Percentiles rank a stretch among this genome's conserved stretches.
These are phyloP conservation scores for Vicia villosa DNA, from an alignment of 306 rosid genomes.

Conservation along the genomic window DNA sequence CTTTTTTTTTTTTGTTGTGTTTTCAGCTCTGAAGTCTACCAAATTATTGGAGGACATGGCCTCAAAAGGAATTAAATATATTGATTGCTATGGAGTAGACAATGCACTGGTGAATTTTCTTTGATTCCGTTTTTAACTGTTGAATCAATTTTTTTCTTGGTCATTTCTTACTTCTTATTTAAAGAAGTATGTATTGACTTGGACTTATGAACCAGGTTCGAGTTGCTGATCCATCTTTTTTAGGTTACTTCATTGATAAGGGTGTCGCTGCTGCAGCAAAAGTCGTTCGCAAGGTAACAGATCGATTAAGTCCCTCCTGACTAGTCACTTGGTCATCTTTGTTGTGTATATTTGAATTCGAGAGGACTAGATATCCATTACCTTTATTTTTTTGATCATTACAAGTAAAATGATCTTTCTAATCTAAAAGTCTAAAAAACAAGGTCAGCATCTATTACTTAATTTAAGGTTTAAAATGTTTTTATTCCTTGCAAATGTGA, in stretches of 20 bases:
- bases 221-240: conserved; percentile 91
- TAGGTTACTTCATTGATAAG: conserved; percentile 95
- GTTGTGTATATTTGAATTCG: conserved; percentile 27
- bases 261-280: conserved; percentile 95
- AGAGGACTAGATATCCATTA: conserved; percentile 4
- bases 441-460: conserved; percentile 6
- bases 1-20: neutral
- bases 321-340: conserved; percentile 1
- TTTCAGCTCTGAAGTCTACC: conserved; percentile 79
- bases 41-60: conserved; percentile 94
- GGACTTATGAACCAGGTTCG: conserved; percentile 77
- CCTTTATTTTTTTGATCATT: conserved; percentile 11
- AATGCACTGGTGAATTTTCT: conserved; percentile 76
- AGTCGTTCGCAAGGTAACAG: conserved; percentile 93
- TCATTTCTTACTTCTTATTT: conserved; percentile 26
- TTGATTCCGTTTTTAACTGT: conserved; percentile 25
- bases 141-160: conserved; percentile 25
- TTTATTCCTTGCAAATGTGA: conserved; percentile 2
- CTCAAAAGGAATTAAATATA: conserved; percentile 76
- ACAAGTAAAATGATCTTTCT: conserved; percentile 20
- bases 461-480: neutral
- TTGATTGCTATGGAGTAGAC: conserved; percentile 98
- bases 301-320: conserved; percentile 20
- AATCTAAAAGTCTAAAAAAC: conserved; percentile 13
- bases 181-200: conserved; percentile 40